A percentile compares a stretch with the other conserved stretches of the same genome.
Conservation (phyloP, 2,329 filamentous ascomycete genomes). For the Cladosporium sp. region DNA sequence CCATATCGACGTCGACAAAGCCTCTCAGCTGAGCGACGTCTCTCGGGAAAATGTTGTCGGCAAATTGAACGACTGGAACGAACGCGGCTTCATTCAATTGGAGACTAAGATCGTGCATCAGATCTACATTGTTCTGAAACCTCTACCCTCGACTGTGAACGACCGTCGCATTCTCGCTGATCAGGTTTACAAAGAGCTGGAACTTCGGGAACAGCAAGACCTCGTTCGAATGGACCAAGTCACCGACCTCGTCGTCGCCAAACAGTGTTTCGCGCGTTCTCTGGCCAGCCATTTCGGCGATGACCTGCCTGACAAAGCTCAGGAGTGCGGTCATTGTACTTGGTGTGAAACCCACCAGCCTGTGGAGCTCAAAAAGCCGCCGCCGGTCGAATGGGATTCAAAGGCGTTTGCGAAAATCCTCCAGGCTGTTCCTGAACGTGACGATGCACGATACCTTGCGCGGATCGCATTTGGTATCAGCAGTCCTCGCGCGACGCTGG, state of each 20-base stretch:
- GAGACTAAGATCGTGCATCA: conserved; percentile 50
- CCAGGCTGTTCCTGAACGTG: conserved; percentile 40
- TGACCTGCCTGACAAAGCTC: conserved; percentile 38
- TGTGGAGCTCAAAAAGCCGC: conserved; percentile 36
- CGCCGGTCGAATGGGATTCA: conserved; percentile 37
- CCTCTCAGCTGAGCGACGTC: conserved; percentile 28
- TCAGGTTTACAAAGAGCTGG: conserved; percentile 47
- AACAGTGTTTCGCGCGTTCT: conserved; percentile 47
- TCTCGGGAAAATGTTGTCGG: conserved; percentile 47
- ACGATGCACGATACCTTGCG: conserved; percentile 57
- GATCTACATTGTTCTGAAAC: conserved; percentile 48
- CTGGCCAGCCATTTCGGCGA: conserved; percentile 58
- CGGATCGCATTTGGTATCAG: conserved; percentile 58
- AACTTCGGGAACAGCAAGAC: conserved; percentile 50
- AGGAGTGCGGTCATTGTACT: conserved; percentile 53
- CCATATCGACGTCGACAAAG: conserved; percentile 46
- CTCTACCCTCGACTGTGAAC: conserved; percentile 44
- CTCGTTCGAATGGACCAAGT: conserved; percentile 49
- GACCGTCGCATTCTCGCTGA: conserved; percentile 30
- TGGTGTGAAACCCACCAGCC: conserved; percentile 36
- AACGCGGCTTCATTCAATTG: conserved; percentile 47
- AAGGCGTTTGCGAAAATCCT: conserved; percentile 43
- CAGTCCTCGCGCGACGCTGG: conserved; percentile 49
- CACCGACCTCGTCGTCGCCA: conserved; percentile 49
- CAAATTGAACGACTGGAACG: conserved; percentile 52